These are phyloP conservation scores for Huntiella moniliformis DNA, from an alignment of 2,329 filamentous ascomycete species.

Conservation along the genomic window DNA sequence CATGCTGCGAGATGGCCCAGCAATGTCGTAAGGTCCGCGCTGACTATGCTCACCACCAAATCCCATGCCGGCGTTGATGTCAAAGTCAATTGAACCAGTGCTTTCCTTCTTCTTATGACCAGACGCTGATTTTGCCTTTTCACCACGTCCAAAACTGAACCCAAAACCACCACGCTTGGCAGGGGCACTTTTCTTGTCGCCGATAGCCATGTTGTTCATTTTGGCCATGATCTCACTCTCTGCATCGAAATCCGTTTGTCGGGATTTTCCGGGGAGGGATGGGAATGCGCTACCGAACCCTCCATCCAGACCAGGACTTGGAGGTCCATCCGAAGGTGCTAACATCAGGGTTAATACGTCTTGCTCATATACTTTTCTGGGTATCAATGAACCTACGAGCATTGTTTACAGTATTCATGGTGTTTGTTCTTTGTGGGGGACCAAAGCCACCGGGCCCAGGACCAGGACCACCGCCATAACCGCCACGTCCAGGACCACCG, in stretches of 20 bases:
- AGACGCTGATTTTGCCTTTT: not conserved
- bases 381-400: constrained; percentile 1
- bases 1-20: constrained; percentile 36
- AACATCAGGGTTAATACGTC: not conserved
- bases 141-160: constrained; percentile 8
- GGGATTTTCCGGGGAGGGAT: constrained; percentile 5
- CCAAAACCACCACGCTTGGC: constrained; percentile 6
- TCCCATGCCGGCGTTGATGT: constrained; percentile 18
- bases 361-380: not conserved
- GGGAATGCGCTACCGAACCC: constrained; percentile 10
- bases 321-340: not conserved
- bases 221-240: constrained; percentile 9
- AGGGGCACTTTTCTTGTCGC: not conserved
- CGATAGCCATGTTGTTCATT: constrained; percentile 8
- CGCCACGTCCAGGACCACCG: constrained; percentile 8
- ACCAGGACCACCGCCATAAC: not conserved
- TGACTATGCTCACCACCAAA: constrained; percentile 16
- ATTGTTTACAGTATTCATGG: constrained; percentile 4
- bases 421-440: constrained; percentile 8
- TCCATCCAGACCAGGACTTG: constrained; percentile 5
- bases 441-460: constrained; percentile 9
- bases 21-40: constrained; percentile 22
- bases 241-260: constrained; percentile 9
- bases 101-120: constrained; percentile 6
- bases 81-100: constrained; percentile 17